Base-by-base conservation (phyloP, 208 protist species). In the Acanthamoeba triangularis region DNA sequence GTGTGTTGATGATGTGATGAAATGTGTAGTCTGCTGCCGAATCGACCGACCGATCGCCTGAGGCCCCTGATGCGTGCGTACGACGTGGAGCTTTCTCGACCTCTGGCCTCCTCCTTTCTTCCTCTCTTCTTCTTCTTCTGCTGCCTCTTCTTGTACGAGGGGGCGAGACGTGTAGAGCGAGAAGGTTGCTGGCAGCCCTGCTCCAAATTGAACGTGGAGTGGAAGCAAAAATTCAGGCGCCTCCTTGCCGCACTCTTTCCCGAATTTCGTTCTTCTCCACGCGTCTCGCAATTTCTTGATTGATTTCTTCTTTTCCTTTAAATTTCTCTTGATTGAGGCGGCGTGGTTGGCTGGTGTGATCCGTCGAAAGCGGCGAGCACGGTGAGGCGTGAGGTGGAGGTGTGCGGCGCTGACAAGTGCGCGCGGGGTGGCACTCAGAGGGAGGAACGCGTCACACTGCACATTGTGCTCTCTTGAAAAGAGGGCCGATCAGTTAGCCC, bases 131-230 rank as follows among this genome's bases (percentile, higher is more conserved):
- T 18, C 72, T 25, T 74, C 67, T 74, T 33, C 30, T 74, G 67
- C 67, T 74, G 16, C 59, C 20, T 65, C 56, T 63, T 63, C 56
- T 13, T 63, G 56, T 63, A 63, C 56, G 20, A 28, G 56, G 56
- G 23, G 56, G 56, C 49, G 56, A 8, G 52, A 18, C 52, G 52
- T 56, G 52, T 56, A 56, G 52, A 7, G 56, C 13, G 20, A 80
- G 72, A 80, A 80, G 72, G 49, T 63, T 30, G 49, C 78, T 33
- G 25, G 33, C 49, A 41, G 33, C n/a, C 47, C 47, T 87, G 76
- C 41, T 0, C 78, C 78, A 87, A 87, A 87, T 87, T 87, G 78
- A 87, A 87, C 78, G 47, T 61, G 78, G 41, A 87, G 47, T 87
- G 78, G 78, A 87, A 87, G 49, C 41, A 47, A 18, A 61, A 87